Percentiles rank a stretch among this genome's conserved stretches.
These are phyloP conservation scores for Gloeophyllum trabeum DNA, from an alignment of 768 basidiomycete genomes.

Conservation along the genomic window DNA sequence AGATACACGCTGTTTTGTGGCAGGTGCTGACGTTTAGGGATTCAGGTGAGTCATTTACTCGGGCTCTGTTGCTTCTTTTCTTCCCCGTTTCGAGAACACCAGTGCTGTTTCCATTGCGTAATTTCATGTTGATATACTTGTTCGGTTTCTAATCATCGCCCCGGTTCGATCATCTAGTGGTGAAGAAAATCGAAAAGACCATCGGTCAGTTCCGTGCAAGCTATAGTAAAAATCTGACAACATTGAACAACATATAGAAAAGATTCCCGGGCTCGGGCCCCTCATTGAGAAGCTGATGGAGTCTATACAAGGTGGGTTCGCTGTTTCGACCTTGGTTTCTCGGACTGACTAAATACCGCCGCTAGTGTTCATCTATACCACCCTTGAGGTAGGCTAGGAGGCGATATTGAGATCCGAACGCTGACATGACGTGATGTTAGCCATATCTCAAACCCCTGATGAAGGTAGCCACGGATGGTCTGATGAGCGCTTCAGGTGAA, in stretches of 20 bases:
- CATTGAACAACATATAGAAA: conserved; percentile 31
- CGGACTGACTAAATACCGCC: background rate
- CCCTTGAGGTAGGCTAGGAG: conserved; percentile 64
- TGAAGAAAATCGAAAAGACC: conserved; percentile 69
- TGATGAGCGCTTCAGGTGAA: conserved; percentile 56
- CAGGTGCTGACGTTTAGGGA: conserved; percentile 81
- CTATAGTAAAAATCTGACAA: background rate
- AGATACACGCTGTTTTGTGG: conserved; percentile 77
- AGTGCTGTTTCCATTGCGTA: too few relatives aligned
- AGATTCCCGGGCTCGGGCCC: conserved; percentile 68
- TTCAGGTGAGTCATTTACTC: conserved; percentile 32
- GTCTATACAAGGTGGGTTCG: conserved; percentile 44
- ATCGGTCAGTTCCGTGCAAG: conserved; percentile 37
- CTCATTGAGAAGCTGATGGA: conserved; percentile 76
- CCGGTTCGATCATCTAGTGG: conserved; percentile 26
- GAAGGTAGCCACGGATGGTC: conserved; percentile 51
- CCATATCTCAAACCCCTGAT: conserved; percentile 76
- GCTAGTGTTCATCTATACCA: conserved; percentile 71
- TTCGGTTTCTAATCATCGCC: background rate
- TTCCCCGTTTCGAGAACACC: too few relatives aligned
- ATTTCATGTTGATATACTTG: background rate
- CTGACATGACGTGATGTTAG: conserved; percentile 19
- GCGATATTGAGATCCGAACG: background rate
- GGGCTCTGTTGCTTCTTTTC: too few relatives aligned
- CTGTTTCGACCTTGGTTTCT: background rate